phyloP scores from a whole-genome alignment of 768 basidiomycete genomes.

The Sporobolomyces pararoseus region DNA sequence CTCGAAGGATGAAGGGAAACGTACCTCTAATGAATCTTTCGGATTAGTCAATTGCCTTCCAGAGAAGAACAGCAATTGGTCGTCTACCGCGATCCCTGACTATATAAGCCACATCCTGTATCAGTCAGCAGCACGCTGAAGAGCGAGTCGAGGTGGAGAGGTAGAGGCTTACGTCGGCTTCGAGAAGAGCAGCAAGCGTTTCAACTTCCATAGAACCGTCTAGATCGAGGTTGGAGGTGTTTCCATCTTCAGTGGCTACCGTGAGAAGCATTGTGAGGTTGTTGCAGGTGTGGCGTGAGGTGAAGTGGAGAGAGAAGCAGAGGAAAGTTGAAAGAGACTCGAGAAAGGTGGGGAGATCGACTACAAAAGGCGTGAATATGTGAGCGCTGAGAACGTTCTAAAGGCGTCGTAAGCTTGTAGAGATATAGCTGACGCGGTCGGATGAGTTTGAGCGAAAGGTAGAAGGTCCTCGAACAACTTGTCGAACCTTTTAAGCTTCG shows the following conservation, averaged over 20 bases:
- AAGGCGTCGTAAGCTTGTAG: neutral
- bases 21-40: slow-evolving; percentile 62
- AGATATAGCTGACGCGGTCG: neutral
- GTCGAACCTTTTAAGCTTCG: neutral
- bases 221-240: slow-evolving; percentile 61
- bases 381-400: neutral
- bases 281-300: neutral
- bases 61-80: slow-evolving; percentile 69
- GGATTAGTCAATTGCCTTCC: slow-evolving; percentile 64
- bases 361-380: neutral
- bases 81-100: slow-evolving; percentile 68
- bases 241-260: slow-evolving; percentile 51
- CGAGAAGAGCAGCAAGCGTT: slow-evolving; percentile 87
- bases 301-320: neutral
- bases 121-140: neutral
- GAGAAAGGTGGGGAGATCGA: neutral
- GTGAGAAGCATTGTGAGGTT: slow-evolving; percentile 48
- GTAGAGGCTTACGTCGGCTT: slow-evolving; percentile 73
- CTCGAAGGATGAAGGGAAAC: neutral
- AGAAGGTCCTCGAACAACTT: neutral
- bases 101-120: slow-evolving; percentile 46
- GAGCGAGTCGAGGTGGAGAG: neutral
- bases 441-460: neutral
- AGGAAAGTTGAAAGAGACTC: neutral
- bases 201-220: slow-evolving; percentile 86